Base-by-base conservation (phyloP, 495 filamentous ascomycete genomes). In the Cryomyces minteri region DNA sequence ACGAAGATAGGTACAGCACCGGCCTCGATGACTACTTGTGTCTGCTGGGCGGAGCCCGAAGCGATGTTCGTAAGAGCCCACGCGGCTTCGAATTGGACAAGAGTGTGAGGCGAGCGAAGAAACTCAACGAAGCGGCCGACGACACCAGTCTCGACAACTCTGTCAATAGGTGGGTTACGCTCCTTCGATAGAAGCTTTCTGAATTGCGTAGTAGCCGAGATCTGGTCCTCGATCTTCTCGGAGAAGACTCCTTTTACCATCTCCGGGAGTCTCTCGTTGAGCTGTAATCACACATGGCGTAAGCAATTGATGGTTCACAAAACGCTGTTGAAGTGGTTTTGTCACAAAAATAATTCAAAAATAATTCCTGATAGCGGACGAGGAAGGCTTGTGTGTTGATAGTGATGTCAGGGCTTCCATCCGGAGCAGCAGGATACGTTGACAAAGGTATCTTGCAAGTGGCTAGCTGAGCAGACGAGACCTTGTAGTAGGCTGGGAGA, bases 51-150 rank as follows among this genome's bases (percentile, higher is more conserved):
- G 47, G 88, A 94, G 52, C 92, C 92, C 32, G 88, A 95, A 40
- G 92, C 92, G 65, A 99, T 99, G 69, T 99, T 99, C 66, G 92
- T 99, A 58, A 99, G 70, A 51, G 92, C 92, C 92, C 92, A 99
- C 7, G 92, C 92, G 54, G 92, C 90, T 67, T 99, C 92, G 62
- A 99, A 99, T 65, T 99, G 92, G 42, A 99, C 92, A 28, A 99
- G 73, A 31, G 92, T 99, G 61, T 99, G 92, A 44, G 92, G 92
- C 31, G 92, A 99, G 45, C 86, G 81, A 44, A 99, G 86, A 67
- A 99, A 99, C 62, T 94, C 83, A 58, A 99, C 92, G 58, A 99
- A 99, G 58, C 92, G 80, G 66, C 78, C 77, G 39, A 99, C 92
- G 48, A 99, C 92, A 50, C 92, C 92, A 47, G 92, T 96, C 74